Percentiles rank a stretch among this genome's conserved stretches.
Evolutionary conservation across 805 yeast genomes (phyloP).

Genomic region (Cyberlindnera misumaiensis): DNA sequence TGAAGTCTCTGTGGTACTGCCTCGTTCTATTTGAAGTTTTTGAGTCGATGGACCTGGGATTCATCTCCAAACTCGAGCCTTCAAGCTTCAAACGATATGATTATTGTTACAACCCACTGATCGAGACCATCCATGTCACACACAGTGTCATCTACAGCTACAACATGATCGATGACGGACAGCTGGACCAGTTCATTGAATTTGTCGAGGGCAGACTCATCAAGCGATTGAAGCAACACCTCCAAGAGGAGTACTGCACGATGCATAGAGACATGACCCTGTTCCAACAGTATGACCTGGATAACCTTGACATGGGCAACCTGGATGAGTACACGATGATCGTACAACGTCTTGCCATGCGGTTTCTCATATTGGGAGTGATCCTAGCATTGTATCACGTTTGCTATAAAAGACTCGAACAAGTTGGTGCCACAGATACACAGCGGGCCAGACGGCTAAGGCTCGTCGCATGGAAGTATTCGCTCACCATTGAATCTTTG

Average conservation of each 20-base stretch:
- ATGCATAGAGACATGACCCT: constrained; percentile 5
- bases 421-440: constrained; percentile 7
- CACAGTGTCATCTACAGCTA: constrained; percentile 13
- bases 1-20: constrained; percentile 14
- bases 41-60: constrained; percentile 14
- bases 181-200: constrained; percentile 9
- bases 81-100: constrained; percentile 11
- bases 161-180: constrained; percentile 14
- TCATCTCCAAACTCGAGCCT: constrained; percentile 14
- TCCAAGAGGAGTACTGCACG: constrained; percentile 8
- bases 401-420: constrained; percentile 12
- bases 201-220: constrained; percentile 10
- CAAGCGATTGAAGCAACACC: constrained; percentile 5
- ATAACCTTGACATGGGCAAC: constrained; percentile 6
- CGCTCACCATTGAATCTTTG: constrained; percentile 8
- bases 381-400: constrained; percentile 12
- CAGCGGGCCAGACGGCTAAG: constrained; percentile 2
- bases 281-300: constrained; percentile 6
- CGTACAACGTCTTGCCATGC: constrained; percentile 8
- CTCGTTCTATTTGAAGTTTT: constrained; percentile 10
- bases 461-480: constrained; percentile 11
- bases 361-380: constrained; percentile 5
- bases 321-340: constrained; percentile 7
- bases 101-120: constrained; percentile 10
- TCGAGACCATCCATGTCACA: constrained; percentile 10